These are phyloP conservation scores for Phascolomyces articulosus DNA, from an alignment of 371 early-diverging fungal genomes.

Conservation along the genomic window DNA sequence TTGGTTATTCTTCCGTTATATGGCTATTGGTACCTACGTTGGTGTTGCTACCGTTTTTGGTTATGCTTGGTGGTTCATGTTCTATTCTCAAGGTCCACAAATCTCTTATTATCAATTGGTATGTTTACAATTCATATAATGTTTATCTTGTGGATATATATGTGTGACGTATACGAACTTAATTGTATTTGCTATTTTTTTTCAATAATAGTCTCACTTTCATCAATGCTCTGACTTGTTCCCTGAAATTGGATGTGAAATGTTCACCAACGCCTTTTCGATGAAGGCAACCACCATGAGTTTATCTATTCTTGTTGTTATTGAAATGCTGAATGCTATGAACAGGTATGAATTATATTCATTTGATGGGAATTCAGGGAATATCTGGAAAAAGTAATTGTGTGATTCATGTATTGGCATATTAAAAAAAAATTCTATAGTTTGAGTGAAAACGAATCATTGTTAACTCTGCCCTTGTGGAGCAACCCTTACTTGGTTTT, in stretches of 20 bases:
- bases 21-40: constrained; percentile 92
- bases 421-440: constrained; percentile 12
- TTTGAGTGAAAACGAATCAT: constrained; percentile 91
- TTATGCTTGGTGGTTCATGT: constrained; percentile 98
- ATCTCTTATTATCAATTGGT: constrained; percentile 87
- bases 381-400: background rate
- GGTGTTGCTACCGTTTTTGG: constrained; percentile 95
- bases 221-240: constrained; percentile 84
- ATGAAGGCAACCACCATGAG: constrained; percentile 94
- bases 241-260: constrained; percentile 90
- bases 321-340: constrained; percentile 93
- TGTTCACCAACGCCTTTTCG: constrained; percentile 82
- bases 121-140: constrained; percentile 16
- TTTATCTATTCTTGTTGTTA: constrained; percentile 92
- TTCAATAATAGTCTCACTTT: constrained; percentile 90
- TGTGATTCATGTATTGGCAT: background rate
- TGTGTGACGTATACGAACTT: too few relatives aligned
- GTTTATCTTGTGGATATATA: too few relatives aligned
- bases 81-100: constrained; percentile 82
- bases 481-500: constrained; percentile 86
- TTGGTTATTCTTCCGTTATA: constrained; percentile 95
- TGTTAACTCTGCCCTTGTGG: constrained; percentile 91
- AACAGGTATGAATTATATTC: constrained; percentile 28
- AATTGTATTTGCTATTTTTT: too few relatives aligned
- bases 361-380: too few relatives aligned